phyloP scores from a whole-genome alignment of 75 land plant species.

The Ceratopteris richardii region DNA sequence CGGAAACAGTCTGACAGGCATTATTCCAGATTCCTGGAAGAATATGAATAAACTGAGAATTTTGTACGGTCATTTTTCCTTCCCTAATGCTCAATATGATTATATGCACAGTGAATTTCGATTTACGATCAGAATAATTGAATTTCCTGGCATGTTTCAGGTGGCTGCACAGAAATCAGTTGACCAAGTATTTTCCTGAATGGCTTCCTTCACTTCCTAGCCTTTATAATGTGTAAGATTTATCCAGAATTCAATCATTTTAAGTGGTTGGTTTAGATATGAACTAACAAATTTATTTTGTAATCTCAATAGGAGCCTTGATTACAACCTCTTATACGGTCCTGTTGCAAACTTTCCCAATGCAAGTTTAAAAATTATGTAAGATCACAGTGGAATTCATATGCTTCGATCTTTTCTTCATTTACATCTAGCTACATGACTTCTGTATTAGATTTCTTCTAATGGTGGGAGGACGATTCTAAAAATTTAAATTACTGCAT shows the following conservation, averaged over 20 bases:
- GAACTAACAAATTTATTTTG: too few relatives aligned
- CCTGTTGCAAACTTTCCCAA: not conserved
- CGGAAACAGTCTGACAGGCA: not conserved
- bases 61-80: not conserved
- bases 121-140: too few relatives aligned
- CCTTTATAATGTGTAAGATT: conserved; percentile 8
- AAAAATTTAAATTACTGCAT: too few relatives aligned
- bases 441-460: too few relatives aligned
- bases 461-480: too few relatives aligned
- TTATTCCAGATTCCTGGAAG: not conserved
- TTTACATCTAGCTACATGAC: not conserved
- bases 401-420: not conserved
- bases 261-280: too few relatives aligned
- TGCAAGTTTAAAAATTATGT: not conserved
- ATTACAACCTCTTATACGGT: not conserved
- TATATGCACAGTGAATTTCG: too few relatives aligned
- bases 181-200: conserved; percentile 16
- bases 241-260: too few relatives aligned
- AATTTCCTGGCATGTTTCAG: too few relatives aligned
- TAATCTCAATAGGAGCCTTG: not conserved
- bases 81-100: too few relatives aligned
- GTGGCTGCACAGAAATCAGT: conserved; percentile 9
- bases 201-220: conserved; percentile 8
- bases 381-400: not conserved
- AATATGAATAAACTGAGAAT: not conserved